These are phyloP conservation scores for Nephelium lappaceum DNA, from an alignment of 345 rosid genomes.

Conservation along the genomic window DNA sequence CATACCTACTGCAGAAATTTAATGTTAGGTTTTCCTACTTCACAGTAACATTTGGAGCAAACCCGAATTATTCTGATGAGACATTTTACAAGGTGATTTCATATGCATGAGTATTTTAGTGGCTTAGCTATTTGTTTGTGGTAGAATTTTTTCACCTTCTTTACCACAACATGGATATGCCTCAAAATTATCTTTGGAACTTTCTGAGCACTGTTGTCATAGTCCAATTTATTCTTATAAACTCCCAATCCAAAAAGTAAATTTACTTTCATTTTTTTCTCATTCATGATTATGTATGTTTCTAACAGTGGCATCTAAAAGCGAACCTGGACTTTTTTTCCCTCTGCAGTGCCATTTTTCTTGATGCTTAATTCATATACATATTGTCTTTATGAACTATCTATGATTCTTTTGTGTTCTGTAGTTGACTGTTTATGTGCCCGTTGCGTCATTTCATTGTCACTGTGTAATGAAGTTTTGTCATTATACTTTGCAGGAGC, in stretches of 20 bases:
- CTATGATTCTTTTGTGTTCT: constrained; percentile 6
- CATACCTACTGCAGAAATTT: constrained; percentile 74
- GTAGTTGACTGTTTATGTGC: neutral
- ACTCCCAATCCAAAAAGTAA: neutral
- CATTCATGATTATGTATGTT: neutral
- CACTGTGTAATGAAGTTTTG: constrained; percentile 5
- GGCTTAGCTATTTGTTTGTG: neutral
- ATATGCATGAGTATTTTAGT: constrained; percentile 3
- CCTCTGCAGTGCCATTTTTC: neutral
- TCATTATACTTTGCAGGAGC: constrained; percentile 58
- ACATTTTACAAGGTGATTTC: constrained; percentile 78
- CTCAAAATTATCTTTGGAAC: neutral
- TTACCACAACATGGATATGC: neutral
- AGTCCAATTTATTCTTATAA: neutral
- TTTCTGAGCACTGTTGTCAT: neutral
- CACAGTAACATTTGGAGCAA: constrained; percentile 90
- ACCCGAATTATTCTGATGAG: constrained; percentile 83
- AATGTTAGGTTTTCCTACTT: constrained; percentile 75
- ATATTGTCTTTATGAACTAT: neutral
- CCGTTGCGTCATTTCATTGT: neutral
- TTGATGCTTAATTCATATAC: neutral
- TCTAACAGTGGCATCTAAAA: neutral
- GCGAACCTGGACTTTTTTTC: neutral
- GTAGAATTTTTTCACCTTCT: neutral
- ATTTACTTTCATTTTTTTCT: neutral